Base-by-base conservation (phyloP, 345 rosid genomes). In the Mangifera indica region DNA sequence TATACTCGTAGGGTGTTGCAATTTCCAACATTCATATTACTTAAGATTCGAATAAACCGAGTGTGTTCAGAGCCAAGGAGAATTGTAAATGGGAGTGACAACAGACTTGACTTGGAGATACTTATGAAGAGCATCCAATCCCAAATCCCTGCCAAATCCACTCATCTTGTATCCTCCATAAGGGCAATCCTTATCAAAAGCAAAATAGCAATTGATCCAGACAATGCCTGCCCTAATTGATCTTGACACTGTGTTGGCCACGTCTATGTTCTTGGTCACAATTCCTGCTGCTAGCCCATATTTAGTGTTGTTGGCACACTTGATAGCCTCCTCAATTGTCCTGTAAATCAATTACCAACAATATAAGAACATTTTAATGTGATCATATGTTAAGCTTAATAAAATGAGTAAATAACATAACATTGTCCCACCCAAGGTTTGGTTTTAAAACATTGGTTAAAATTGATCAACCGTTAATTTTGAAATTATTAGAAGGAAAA, bases 221-320 rank as follows among this genome's bases (percentile, higher is more conserved):
- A 88, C 66, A 11, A 76, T 72, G 1, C 97, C 91, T 0, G 91
- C 93, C n/a, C 82, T 74, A 55, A 91, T 79, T 1, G 98, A 88
- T 63, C 97, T 82, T 1, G 98, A 81, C 14, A 93, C 89, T 0
- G 84, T 89, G 75, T 91, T 93, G 1, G 90, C 87, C 45, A 83
- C 42, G 60, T 93, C 85, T 48, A 93, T 4, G 84, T 85, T 69
- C 68, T 87, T 81, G 22, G 93, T 93, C 52, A 88, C 58, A 11
- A 93, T 78, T 2, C 97, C 98, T 2, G 95, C 97, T 37, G 93
- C 98, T 3, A 93, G 78, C 0, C 98, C 98, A 24, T 88, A 93
- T 20, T 57, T 80, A 0, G 95, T 85, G n/a, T 76, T 80, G 78
- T 91, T 93, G 9, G 96, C 98, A 0, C 61, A 70, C 76, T 73